Conservation (phyloP, 768 basidiomycete genomes). For the Hydnum rufescens region DNA sequence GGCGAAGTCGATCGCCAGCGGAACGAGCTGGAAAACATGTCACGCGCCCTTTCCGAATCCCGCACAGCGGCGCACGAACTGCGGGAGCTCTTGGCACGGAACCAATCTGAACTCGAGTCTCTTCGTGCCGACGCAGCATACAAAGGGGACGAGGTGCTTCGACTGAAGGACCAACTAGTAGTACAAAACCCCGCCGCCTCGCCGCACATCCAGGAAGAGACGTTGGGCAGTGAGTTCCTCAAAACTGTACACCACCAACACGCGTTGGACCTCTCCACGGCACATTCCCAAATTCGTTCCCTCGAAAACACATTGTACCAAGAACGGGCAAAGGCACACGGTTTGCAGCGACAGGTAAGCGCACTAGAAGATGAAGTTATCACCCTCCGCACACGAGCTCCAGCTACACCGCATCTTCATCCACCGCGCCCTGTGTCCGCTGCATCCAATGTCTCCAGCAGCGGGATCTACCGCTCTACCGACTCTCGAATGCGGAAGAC, state of each 20-base stretch:
- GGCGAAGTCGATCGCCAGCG: constrained; percentile 19
- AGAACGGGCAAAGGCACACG: constrained; percentile 46
- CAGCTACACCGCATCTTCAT: constrained; percentile 16
- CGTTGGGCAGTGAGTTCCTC: constrained; percentile 57
- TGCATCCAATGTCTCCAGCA: constrained; percentile 15
- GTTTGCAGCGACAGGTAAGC: constrained; percentile 45
- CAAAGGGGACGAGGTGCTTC: constrained; percentile 49
- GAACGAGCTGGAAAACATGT: constrained; percentile 27
- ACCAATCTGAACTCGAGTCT: constrained; percentile 50
- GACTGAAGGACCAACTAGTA: constrained; percentile 24
- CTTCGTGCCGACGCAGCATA: constrained; percentile 38
- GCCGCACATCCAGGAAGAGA: constrained; percentile 12
- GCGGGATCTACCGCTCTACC: not conserved
- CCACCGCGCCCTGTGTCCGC: constrained; percentile 22
- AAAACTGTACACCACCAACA: constrained; percentile 55
- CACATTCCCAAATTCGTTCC: constrained; percentile 59
- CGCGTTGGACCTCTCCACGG: constrained; percentile 56
- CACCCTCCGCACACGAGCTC: constrained; percentile 18
- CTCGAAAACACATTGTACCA: constrained; percentile 57
- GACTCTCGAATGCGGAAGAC: not conserved
- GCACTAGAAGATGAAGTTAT: constrained; percentile 47
- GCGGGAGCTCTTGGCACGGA: constrained; percentile 38
- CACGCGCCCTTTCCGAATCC: constrained; percentile 32
- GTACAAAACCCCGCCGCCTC: constrained; percentile 20
- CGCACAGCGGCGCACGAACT: constrained; percentile 36